A percentile compares a stretch with the other conserved stretches of the same genome.
Evolutionary conservation across 208 protist species (phyloP).

Genomic region (Spongospora subterranea): DNA sequence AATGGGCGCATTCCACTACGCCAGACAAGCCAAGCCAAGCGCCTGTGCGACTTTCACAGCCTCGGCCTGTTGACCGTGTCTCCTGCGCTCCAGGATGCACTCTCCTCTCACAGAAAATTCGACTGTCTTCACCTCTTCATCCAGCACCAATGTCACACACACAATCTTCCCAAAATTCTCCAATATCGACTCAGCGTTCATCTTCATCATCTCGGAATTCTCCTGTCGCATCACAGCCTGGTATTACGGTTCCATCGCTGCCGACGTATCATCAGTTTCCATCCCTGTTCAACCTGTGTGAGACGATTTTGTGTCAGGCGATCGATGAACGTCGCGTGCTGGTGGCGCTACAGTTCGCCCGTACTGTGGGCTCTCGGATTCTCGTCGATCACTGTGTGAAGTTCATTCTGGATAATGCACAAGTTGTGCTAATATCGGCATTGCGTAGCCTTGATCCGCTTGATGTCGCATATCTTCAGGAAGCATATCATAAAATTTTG

Average conservation of each 20-base stretch:
- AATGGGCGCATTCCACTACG: neutral
- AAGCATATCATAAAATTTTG: neutral
- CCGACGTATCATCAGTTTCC: neutral
- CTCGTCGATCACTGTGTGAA: neutral
- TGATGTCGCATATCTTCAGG: neutral
- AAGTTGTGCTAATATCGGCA: neutral
- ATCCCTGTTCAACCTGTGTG: neutral
- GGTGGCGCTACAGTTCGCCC: neutral
- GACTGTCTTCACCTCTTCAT: neutral
- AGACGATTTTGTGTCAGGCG: neutral
- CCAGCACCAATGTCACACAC: neutral
- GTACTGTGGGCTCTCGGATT: neutral
- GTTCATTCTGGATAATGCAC: slow-evolving; percentile 11
- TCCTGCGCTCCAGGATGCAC: neutral
- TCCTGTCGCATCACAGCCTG: neutral
- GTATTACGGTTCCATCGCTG: neutral
- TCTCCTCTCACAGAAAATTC: neutral
- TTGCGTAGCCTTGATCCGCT: neutral
- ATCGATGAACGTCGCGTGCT: slow-evolving; percentile 20
- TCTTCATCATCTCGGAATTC: neutral
- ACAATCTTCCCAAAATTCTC: neutral
- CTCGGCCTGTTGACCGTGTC: neutral
- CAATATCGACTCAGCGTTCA: neutral
- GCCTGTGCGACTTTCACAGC: no score
- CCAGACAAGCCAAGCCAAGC: no score